Conservation (phyloP, 352 stramenopile genomes). For the Phytophthora melonis region DNA sequence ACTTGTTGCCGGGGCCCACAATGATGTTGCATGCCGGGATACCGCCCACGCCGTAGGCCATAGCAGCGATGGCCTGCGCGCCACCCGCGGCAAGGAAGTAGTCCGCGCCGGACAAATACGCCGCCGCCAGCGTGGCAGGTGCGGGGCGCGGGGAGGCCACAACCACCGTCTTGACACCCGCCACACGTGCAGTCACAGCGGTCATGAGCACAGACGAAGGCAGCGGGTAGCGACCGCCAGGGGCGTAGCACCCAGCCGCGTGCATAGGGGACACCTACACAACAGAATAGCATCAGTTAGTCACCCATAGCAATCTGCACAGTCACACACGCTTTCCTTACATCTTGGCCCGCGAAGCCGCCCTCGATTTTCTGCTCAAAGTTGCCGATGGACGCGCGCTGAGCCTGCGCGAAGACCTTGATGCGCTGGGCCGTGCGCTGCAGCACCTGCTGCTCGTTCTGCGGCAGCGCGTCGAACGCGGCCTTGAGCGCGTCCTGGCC, state of each 20-base stretch:
- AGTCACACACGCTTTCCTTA: conserved; percentile 27
- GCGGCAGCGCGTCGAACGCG: conserved; percentile 68
- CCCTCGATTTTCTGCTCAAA: conserved; percentile 96
- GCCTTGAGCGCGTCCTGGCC: background rate
- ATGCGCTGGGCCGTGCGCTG: conserved; percentile 92
- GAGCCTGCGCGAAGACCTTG: conserved; percentile 93
- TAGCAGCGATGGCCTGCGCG: conserved; percentile 92
- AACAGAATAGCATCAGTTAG: conserved; percentile 4
- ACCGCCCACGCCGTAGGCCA: conserved; percentile 95
- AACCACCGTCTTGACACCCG: conserved; percentile 94
- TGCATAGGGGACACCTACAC: conserved; percentile 63
- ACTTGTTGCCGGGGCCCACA: conserved; percentile 99
- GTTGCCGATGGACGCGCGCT: conserved; percentile 93
- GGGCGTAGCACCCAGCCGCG: conserved; percentile 97
- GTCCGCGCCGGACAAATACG: conserved; percentile 94
- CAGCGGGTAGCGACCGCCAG: conserved; percentile 97
- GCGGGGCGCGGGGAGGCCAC: conserved; percentile 95
- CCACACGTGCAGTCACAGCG: conserved; percentile 94
- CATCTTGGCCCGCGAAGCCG: conserved; percentile 95
- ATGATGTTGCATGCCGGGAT: conserved; percentile 98
- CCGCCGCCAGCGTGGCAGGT: conserved; percentile 94
- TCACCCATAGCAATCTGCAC: background rate
- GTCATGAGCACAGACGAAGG: conserved; percentile 99
- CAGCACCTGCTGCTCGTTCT: conserved; percentile 84
- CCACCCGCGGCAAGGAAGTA: conserved; percentile 83